These are phyloP conservation scores for Rosa hybrid DNA, from an alignment of 331 rosid genomes.

Conservation along the genomic window DNA sequence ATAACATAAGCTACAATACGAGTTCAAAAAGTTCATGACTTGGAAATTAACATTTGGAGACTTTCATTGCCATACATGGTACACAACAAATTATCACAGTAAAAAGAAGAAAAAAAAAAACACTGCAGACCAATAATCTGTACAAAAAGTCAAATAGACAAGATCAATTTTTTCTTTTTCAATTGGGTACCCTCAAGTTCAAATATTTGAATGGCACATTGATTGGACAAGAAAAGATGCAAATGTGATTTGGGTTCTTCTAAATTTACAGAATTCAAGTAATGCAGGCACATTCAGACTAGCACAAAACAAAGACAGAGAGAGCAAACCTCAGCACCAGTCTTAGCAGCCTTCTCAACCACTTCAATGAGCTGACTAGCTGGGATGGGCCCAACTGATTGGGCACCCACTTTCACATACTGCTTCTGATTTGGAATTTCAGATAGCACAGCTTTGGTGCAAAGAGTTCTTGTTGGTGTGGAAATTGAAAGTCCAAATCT, in stretches of 20 bases:
- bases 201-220: not conserved
- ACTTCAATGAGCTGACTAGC: slow-evolving; percentile 67
- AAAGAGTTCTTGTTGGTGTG: slow-evolving; percentile 26
- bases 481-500: slow-evolving; percentile 25
- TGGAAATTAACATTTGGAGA: not conserved
- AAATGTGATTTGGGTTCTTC: slow-evolving; percentile 6
- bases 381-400: slow-evolving; percentile 65
- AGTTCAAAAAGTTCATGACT: not conserved
- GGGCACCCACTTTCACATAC: slow-evolving; percentile 62
- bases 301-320: slow-evolving; percentile 6
- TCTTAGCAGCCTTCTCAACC: slow-evolving; percentile 78
- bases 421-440: slow-evolving; percentile 36
- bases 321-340: slow-evolving; percentile 80
- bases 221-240: not conserved
- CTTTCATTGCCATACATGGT: not conserved
- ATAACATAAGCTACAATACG: not conserved
- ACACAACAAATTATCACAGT: not conserved
- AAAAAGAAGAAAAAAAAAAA: not conserved
- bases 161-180: not conserved
- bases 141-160: not conserved
- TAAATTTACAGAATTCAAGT: not conserved
- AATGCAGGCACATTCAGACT: not conserved
- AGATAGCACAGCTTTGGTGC: slow-evolving; percentile 53
- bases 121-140: not conserved
- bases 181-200: not conserved